phyloP scores from a whole-genome alignment of 148 eudicot genomes.

The Silene conica region DNA sequence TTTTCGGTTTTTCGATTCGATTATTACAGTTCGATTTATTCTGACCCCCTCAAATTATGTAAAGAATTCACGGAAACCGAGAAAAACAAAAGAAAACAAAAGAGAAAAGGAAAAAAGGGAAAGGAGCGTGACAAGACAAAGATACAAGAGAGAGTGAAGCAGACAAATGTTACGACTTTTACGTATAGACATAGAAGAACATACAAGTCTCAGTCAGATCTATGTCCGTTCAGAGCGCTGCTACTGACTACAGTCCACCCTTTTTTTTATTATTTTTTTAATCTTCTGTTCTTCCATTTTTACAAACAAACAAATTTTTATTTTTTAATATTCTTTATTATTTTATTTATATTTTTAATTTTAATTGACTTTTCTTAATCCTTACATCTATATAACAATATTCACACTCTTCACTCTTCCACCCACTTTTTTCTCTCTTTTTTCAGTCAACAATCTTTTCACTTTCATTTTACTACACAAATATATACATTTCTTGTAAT shows the following conservation, averaged over 20 bases:
- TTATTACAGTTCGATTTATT: too few species aligned
- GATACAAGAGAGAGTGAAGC: conserved; percentile 15
- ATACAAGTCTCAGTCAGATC: conserved; percentile 27
- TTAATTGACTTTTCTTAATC: not conserved
- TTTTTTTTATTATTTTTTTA: too few species aligned
- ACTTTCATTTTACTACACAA: not conserved
- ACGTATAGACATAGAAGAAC: conserved; percentile 22
- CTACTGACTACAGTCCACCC: not conserved
- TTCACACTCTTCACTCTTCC: conserved; percentile 22
- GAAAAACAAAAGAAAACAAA: too few species aligned
- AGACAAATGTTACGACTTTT: conserved; percentile 33
- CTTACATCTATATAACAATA: conserved; percentile 11
- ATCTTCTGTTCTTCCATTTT: not conserved
- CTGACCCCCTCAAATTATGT: too few species aligned
- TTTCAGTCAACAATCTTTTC: conserved; percentile 5
- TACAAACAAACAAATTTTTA: too few species aligned
- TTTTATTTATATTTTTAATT: too few species aligned
- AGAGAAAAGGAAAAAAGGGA: not conserved
- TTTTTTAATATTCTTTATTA: too few species aligned
- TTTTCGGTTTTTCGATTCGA: too few species aligned
- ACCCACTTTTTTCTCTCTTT: conserved; percentile 14
- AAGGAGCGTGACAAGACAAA: conserved; percentile 17
- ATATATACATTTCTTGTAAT: too few species aligned
- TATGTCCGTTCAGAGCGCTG: conserved; percentile 21
- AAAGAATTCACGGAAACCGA: too few species aligned